A percentile compares a stretch with the other conserved stretches of the same genome.
phyloP scores from a whole-genome alignment of 1,284 basidiomycete genomes.

The Trametes versicolor region DNA sequence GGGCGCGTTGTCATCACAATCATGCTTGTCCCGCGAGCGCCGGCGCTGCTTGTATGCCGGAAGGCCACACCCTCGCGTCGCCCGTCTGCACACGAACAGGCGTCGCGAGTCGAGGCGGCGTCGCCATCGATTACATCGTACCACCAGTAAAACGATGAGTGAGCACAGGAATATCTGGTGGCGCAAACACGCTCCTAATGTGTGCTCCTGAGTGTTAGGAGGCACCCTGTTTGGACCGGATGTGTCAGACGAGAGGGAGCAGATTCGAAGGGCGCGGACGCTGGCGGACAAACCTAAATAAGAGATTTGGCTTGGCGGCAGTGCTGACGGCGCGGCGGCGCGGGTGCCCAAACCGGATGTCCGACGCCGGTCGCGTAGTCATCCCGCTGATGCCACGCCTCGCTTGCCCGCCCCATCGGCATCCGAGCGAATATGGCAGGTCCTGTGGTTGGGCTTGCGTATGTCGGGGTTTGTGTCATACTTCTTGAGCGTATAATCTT shows the following conservation, averaged over 20 bases:
- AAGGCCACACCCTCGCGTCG: neutral
- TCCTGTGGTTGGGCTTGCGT: too few relatives aligned
- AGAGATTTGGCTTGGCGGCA: neutral
- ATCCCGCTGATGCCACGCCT: too few relatives aligned
- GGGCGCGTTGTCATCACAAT: constrained; percentile 13
- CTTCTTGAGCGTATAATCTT: too few relatives aligned
- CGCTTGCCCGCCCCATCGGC: too few relatives aligned
- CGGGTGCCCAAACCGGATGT: too few relatives aligned
- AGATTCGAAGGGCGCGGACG: constrained; percentile 6
- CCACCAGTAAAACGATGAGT: neutral
- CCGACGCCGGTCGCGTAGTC: too few relatives aligned
- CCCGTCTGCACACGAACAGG: neutral
- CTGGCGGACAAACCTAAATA: constrained; percentile 21
- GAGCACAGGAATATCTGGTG: neutral
- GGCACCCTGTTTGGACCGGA: neutral
- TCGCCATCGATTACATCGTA: too few relatives aligned
- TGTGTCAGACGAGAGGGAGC: constrained; percentile 4
- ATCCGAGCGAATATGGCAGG: too few relatives aligned
- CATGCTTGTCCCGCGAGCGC: constrained; percentile 13
- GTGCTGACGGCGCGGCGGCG: too few relatives aligned
- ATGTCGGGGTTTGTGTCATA: too few relatives aligned
- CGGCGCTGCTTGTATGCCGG: constrained; percentile 2
- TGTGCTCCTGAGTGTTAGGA: neutral
- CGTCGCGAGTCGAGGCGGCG: too few relatives aligned
- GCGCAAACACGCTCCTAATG: neutral